Evolutionary conservation across 139 green algal genomes (phyloP).

Genomic region (Micractinium sp.): DNA sequence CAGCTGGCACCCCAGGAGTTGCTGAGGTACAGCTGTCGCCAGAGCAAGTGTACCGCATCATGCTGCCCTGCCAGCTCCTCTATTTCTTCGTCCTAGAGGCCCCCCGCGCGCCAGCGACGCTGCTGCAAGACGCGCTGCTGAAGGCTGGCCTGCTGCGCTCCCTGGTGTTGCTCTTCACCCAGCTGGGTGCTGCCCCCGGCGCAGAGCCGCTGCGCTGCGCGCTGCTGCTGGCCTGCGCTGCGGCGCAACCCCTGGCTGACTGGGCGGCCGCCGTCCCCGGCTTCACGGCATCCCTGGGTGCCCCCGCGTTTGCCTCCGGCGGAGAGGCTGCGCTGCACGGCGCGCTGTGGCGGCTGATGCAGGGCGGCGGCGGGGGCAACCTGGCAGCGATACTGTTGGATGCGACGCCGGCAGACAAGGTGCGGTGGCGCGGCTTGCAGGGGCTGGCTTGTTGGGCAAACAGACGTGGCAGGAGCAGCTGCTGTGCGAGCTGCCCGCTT

Average conservation of each 20-base stretch:
- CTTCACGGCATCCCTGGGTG: neutral
- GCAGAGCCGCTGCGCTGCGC: conserved; percentile 40
- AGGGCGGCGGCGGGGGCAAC: neutral
- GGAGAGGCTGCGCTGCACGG: conserved; percentile 11
- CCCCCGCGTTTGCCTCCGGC: neutral
- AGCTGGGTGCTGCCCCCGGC: neutral
- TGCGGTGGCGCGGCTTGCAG: neutral
- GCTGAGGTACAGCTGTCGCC: neutral
- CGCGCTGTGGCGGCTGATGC: conserved; percentile 17
- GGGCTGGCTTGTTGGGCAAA: neutral
- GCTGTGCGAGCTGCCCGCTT: neutral
- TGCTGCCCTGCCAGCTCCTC: conserved; percentile 20
- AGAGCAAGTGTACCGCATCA: conserved; percentile 13
- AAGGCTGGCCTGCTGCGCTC: conserved; percentile 25
- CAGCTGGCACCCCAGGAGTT: neutral
- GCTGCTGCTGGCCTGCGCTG: conserved; percentile 32
- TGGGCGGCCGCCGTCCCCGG: conserved; percentile 40
- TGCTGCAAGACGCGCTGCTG: conserved; percentile 33
- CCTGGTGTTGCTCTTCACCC: conserved; percentile 37
- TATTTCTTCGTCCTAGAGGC: conserved; percentile 40
- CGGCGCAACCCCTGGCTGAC: conserved; percentile 8
- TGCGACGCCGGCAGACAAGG: neutral
- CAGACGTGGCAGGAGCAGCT: neutral
- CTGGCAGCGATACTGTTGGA: conserved; percentile 10
- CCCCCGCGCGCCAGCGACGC: neutral